These are phyloP conservation scores for Fusarium avenaceum DNA, from an alignment of 2,329 filamentous ascomycete species.

Conservation along the genomic window DNA sequence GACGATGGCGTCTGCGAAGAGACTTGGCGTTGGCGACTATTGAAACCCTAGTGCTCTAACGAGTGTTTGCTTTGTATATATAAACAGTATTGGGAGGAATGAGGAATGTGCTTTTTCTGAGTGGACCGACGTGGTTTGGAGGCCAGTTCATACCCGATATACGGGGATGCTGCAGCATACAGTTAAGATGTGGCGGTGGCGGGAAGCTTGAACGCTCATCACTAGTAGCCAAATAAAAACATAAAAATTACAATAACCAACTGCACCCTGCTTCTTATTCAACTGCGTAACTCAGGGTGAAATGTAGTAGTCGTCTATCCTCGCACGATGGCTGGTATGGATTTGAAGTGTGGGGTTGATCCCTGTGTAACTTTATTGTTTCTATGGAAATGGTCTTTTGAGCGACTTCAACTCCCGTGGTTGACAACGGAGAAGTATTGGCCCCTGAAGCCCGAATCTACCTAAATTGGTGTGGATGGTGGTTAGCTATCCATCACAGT, in stretches of 20 bases:
- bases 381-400: constrained; percentile 21
- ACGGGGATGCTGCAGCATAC: constrained; percentile 21
- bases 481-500: background rate
- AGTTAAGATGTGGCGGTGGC: constrained; percentile 12
- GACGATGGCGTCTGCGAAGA: constrained; percentile 50
- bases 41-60: constrained; percentile 44
- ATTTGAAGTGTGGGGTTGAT: background rate
- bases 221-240: constrained; percentile 30
- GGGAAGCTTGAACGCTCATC: constrained; percentile 28
- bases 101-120: constrained; percentile 39
- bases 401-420: constrained; percentile 5
- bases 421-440: constrained; percentile 1
- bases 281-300: background rate
- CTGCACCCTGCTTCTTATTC: background rate
- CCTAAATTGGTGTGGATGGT: constrained; percentile 5
- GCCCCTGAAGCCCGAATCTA: constrained; percentile 15
- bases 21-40: constrained; percentile 51
- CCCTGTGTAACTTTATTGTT: constrained; percentile 10
- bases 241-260: constrained; percentile 29
- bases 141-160: constrained; percentile 41
- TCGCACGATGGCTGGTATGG: too few species aligned
- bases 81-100: constrained; percentile 46
- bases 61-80: constrained; percentile 51
- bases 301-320: background rate
- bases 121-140: constrained; percentile 39